Evolutionary conservation across 768 basidiomycete genomes (phyloP).

Genomic region (Cystoderma amianthinum): DNA sequence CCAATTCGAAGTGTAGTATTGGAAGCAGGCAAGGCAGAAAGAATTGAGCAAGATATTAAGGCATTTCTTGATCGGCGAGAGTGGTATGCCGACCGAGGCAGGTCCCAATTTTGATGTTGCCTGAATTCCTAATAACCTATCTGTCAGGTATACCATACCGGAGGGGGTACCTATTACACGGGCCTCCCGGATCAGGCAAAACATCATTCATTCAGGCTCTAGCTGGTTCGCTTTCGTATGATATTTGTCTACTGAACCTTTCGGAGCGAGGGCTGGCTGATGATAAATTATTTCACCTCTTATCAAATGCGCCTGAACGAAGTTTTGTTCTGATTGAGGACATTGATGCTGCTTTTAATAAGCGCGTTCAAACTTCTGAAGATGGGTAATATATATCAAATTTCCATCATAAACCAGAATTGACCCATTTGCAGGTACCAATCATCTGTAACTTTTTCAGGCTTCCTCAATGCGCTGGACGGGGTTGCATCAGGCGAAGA

Average conservation of each 20-base stretch:
- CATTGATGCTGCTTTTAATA: conserved; percentile 94
- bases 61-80: conserved; percentile 76
- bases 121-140: conserved; percentile 2
- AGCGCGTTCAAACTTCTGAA: conserved; percentile 82
- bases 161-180: conserved; percentile 89
- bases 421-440: conserved; percentile 60
- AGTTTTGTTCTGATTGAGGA: conserved; percentile 97
- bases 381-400: conserved; percentile 67
- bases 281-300: conserved; percentile 90
- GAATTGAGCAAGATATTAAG: conserved; percentile 73
- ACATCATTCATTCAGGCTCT: conserved; percentile 98
- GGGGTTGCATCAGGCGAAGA: conserved; percentile 98
- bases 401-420: conserved; percentile 1
- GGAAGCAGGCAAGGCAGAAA: conserved; percentile 74
- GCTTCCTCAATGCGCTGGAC: conserved; percentile 93
- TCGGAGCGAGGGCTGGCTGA: conserved; percentile 95
- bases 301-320: conserved; percentile 89
- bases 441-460: conserved; percentile 95
- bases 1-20: conserved; percentile 88
- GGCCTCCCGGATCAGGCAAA: conserved; percentile 97
- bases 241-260: conserved; percentile 93
- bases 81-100: conserved; percentile 97
- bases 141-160: conserved; percentile 84
- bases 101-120: too few species aligned
- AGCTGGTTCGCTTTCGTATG: conserved; percentile 87